phyloP scores from a whole-genome alignment of 305 asterid genomes.

The Nicotiana rustica region DNA sequence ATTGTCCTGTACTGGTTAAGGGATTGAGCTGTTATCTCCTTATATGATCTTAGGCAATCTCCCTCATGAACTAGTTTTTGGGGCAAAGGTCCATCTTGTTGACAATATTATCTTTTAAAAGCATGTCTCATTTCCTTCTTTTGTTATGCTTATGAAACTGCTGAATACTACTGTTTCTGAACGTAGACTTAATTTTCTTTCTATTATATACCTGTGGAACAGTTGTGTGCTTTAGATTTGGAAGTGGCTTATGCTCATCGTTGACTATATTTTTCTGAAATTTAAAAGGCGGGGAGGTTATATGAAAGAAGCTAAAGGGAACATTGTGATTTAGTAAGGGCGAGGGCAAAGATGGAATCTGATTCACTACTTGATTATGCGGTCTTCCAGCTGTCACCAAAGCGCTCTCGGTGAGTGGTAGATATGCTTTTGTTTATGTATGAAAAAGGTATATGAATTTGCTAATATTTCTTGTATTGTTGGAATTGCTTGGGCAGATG shows the following conservation, averaged over 20 bases:
- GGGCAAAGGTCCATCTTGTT: no score
- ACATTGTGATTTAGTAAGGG: constrained; percentile 41
- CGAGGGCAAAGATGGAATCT: constrained; percentile 62
- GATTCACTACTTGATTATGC: constrained; percentile 85
- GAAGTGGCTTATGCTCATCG: neutral
- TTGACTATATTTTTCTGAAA: constrained; percentile 24
- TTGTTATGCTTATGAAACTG: neutral
- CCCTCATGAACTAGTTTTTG: no score
- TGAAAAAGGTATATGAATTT: neutral
- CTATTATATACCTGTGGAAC: neutral
- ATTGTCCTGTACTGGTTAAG: no score
- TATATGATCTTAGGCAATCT: no score
- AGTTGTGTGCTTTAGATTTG: neutral
- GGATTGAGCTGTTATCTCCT: no score
- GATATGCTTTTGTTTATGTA: neutral
- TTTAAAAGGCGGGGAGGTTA: constrained; percentile 44
- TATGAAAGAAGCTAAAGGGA: constrained; percentile 46
- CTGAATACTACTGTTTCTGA: neutral
- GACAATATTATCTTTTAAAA: neutral
- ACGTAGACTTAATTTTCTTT: neutral
- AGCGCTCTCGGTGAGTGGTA: constrained; percentile 69
- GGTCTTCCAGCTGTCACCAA: constrained; percentile 86
- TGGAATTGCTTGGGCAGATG: constrained; percentile 57
- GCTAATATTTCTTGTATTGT: neutral
- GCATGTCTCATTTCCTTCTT: neutral